Base-by-base conservation (phyloP, 495 filamentous ascomycete genomes). In the Amniculicola lignicola region DNA sequence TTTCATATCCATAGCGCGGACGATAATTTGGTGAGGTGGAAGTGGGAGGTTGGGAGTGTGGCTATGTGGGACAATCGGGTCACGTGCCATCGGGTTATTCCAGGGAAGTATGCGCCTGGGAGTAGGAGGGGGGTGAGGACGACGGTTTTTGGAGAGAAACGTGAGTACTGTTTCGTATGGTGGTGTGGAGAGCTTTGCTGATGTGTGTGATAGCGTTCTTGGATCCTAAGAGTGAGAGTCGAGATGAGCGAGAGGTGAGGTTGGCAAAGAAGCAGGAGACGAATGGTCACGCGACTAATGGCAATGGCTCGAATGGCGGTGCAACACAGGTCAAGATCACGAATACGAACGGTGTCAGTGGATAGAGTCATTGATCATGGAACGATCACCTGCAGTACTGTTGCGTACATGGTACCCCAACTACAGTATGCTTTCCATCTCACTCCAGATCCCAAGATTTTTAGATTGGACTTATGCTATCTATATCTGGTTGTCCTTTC, bases 41-140 rank as follows among this genome's bases (percentile, higher is more conserved):
- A 79, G 55, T 82, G 77, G 79, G 67, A 66, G n/a, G 74, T 77
- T 33, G 79, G 79, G 2, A 72, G 70, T 38, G 72, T 80, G 12
- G 77, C 77, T 5, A 74, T 82, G 67, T 82, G 77, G 77, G 77
- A 81, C 52, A 81, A 81, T 62, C 68, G 73, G 40, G 74, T 71
- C 35, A 73, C 70, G 4, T 42, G 75, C 25, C 78, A 79, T 61
- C 72, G 78, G 2, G 76, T 79, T 21, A 78, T 79, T 47, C 78
- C 78, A 0, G 78, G 77, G 5, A 74, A 65, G 16, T 81, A 81
- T 38, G 68, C 74, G 36, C 15, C 51, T 38, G 73, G 69, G 18
- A 64, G 66, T 6, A 60, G 78, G 37, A 67, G 73, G 44, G 78
- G 76, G 6, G 74, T 79, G 18, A 63, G 77, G 24, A 81, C 77